phyloP scores from a whole-genome alignment of 345 rosid genomes.

The Reutealis trisperma region DNA sequence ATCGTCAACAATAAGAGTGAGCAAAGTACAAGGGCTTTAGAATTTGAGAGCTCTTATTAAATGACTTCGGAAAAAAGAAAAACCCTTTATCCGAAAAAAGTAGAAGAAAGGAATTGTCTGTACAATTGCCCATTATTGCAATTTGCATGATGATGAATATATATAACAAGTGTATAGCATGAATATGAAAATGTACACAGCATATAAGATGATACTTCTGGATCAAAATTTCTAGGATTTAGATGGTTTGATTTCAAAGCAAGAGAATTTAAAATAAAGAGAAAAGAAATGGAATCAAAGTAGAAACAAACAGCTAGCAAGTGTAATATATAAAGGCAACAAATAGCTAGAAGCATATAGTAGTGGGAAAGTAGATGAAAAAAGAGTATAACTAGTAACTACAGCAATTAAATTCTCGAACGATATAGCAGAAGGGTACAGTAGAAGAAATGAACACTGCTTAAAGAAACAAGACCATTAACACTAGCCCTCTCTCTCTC shows the following conservation, averaged over 20 bases:
- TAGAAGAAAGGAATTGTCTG: too few relatives aligned
- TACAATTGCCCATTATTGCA: too few relatives aligned
- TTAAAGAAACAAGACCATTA: conserved; percentile 61
- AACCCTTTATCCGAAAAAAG: too few relatives aligned
- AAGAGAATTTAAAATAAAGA: neutral
- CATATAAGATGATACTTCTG: too few relatives aligned
- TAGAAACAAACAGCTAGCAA: neutral
- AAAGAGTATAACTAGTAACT: conserved; percentile 19
- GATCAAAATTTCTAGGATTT: neutral
- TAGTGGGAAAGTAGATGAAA: conserved; percentile 14
- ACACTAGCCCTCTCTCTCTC: conserved; percentile 39
- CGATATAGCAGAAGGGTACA: conserved; percentile 26
- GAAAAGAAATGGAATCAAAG: neutral
- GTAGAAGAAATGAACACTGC: conserved; percentile 26
- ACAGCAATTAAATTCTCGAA: conserved; percentile 30
- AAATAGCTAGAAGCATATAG: neutral
- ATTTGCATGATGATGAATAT: too few relatives aligned
- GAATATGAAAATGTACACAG: too few relatives aligned
- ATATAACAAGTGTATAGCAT: too few relatives aligned
- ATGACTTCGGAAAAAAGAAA: too few relatives aligned
- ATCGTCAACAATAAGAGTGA: too few relatives aligned
- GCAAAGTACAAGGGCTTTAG: too few relatives aligned
- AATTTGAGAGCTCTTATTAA: too few relatives aligned
- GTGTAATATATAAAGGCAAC: too few relatives aligned
- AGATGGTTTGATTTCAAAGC: neutral